Base-by-base conservation (phyloP, 805 yeast species). In the Lipomyces anomalus region DNA sequence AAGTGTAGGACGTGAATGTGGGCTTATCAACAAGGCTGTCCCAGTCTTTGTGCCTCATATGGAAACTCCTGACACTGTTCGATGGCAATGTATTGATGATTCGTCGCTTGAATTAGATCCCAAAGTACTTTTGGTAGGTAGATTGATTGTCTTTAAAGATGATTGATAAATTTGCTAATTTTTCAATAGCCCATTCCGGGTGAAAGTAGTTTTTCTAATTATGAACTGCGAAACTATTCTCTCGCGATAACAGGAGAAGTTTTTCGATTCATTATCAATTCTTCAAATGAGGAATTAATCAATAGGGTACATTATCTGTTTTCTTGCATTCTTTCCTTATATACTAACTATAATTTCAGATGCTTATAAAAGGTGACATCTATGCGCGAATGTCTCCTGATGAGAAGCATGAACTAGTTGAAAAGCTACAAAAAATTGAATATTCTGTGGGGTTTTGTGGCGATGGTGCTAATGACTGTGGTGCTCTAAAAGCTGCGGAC, bases 321-420 rank as follows among this genome's bases (percentile, higher is more conserved):
- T 28, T 28, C n/a, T 28, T 28, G 32, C n/a, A 28, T 28, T 11
- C n/a, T 28, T 28, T 28, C 11, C 11, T 28, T 11, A 28, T 28
- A 28, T 28, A 28, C n/a, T 11, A 11, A 28, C n/a, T 28, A n/a
- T 34, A 76, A 76, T 39, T n/a, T n/a, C 70, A 68, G 22, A 73
- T 92, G 62, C 70, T 92, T 44, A 69, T 87, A 69, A 79, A 76
- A 50, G 79, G 88, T 47, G 76, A 80, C 37, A 76, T 92, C 3
- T 92, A 81, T 68, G 97, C 99, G 0, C 73, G 99, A 53, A 92
- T 92, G 99, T 89, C 97, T 0, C 99, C 99, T 0, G 98, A 94
- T 65, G 99, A 92, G 64, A 92, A 92, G 61, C 96, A 92, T 63
- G 98, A 92, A 65, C 70, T 92, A 39, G 96, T 92, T 29, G 89